Evolutionary conservation across 208 protist species (phyloP).

Genomic region (Leptomonas seymouri): DNA sequence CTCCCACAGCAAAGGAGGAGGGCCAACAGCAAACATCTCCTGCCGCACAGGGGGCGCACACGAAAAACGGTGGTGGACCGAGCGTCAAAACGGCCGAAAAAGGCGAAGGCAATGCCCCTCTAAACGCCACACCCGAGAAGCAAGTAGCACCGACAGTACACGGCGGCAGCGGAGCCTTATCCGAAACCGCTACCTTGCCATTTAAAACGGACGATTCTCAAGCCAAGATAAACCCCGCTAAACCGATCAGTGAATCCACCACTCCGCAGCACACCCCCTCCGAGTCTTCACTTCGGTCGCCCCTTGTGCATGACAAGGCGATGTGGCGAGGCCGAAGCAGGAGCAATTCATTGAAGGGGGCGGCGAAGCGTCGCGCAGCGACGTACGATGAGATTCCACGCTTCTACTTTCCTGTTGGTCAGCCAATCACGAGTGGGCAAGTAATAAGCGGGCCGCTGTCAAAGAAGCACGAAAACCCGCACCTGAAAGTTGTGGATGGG

Average conservation of each 20-base stretch:
- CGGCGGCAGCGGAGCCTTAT: not conserved
- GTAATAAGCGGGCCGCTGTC: conserved; percentile 52
- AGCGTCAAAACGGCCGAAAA: not conserved
- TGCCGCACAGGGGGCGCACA: not conserved
- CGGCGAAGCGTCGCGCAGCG: conserved; percentile 17
- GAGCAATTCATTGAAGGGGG: conserved; percentile 5
- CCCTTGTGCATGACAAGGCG: not conserved
- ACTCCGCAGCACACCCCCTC: conserved; percentile 11
- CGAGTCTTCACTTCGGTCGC: conserved; percentile 15
- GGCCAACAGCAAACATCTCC: not conserved
- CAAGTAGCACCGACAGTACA: not conserved
- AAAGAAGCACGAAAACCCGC: conserved; percentile 68
- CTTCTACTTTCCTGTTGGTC: conserved; percentile 85
- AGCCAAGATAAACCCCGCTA: not conserved
- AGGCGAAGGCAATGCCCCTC: not conserved
- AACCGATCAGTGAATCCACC: conserved; percentile 7
- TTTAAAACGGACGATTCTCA: conserved; percentile 3
- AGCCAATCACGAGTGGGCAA: conserved; percentile 39
- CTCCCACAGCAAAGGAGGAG: not conserved
- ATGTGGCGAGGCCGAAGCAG: conserved; percentile 18
- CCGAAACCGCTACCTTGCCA: not conserved
- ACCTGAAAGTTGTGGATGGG: conserved; percentile 66
- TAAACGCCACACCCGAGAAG: conserved; percentile 16
- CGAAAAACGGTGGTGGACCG: not conserved
- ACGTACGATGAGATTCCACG: conserved; percentile 80